These are phyloP conservation scores for Citrullus mucosospermus DNA, from an alignment of 306 rosid species.

Conservation along the genomic window DNA sequence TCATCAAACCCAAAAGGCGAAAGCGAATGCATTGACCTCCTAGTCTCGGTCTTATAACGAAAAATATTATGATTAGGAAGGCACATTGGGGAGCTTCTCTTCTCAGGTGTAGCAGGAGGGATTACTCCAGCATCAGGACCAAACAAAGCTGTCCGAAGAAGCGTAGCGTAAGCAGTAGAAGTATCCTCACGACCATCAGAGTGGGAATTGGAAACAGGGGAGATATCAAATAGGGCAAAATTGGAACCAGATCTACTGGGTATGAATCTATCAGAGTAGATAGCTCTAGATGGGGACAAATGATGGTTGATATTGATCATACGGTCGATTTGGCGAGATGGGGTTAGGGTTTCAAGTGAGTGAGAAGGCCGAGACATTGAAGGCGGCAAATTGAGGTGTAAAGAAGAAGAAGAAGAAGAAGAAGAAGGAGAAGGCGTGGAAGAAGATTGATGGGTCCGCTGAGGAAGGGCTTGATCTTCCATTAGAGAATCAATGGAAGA, in stretches of 20 bases:
- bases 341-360: slow-evolving; percentile 28
- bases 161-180: slow-evolving; percentile 49
- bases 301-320: slow-evolving; percentile 62
- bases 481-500: slow-evolving; percentile 22
- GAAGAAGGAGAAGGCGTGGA: slow-evolving; percentile 11
- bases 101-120: slow-evolving; percentile 57
- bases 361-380: slow-evolving; percentile 21
- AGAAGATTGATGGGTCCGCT: slow-evolving; percentile 17
- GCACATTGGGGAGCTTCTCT: slow-evolving; percentile 29
- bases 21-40: slow-evolving; percentile 69
- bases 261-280: slow-evolving; percentile 87
- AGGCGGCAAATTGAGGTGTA: slow-evolving; percentile 32
- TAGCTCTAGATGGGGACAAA: slow-evolving; percentile 65
- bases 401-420: slow-evolving; percentile 6
- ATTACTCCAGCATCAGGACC: slow-evolving; percentile 60
- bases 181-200: slow-evolving; percentile 53
- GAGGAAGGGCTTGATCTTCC: slow-evolving; percentile 32
- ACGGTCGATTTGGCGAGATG: slow-evolving; percentile 57
- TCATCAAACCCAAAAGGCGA: slow-evolving; percentile 70
- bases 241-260: slow-evolving; percentile 84
- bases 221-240: slow-evolving; percentile 46
- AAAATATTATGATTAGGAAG: slow-evolving; percentile 73
- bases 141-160: slow-evolving; percentile 62
- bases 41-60: slow-evolving; percentile 81
- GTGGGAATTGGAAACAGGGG: slow-evolving; percentile 24